Conservation (phyloP, 257 asterid species). For the Primulina tabacum region DNA sequence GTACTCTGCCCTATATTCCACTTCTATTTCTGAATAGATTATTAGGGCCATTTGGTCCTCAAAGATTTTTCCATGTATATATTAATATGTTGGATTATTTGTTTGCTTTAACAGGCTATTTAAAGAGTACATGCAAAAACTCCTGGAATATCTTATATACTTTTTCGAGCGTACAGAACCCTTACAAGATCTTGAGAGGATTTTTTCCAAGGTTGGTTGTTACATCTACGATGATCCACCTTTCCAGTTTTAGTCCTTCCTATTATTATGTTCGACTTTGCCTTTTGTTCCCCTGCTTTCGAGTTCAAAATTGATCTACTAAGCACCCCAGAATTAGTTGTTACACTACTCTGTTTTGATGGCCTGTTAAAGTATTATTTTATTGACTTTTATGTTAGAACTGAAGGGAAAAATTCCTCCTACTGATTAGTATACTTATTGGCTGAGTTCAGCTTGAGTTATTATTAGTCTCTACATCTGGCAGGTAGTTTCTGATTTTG, state of each 20-base stretch:
- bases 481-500: slow-evolving; percentile 74
- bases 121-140: slow-evolving; percentile 70
- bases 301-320: slow-evolving; percentile 11
- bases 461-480: slow-evolving; percentile 18
- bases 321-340: slow-evolving; percentile 5
- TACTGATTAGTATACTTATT: slow-evolving; percentile 5
- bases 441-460: slow-evolving; percentile 14
- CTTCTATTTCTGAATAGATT: background rate
- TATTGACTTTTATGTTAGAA: slow-evolving; percentile 13
- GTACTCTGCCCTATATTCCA: background rate
- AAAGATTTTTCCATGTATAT: background rate
- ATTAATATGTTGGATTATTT: background rate
- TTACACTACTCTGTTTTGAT: background rate
- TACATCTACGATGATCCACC: background rate
- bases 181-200: slow-evolving; percentile 83
- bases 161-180: slow-evolving; percentile 85
- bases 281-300: slow-evolving; percentile 10
- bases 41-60: background rate
- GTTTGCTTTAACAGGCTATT: slow-evolving; percentile 55
- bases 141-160: slow-evolving; percentile 70
- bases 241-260: background rate
- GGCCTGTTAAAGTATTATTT: background rate
- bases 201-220: slow-evolving; percentile 67
- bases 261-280: background rate
- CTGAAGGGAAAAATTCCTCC: slow-evolving; percentile 4